Evolutionary conservation across 805 yeast genomes (phyloP), one percentile per base, ranked within the genome.

Genomic region (Cyberlindnera bimundalis): DNA sequence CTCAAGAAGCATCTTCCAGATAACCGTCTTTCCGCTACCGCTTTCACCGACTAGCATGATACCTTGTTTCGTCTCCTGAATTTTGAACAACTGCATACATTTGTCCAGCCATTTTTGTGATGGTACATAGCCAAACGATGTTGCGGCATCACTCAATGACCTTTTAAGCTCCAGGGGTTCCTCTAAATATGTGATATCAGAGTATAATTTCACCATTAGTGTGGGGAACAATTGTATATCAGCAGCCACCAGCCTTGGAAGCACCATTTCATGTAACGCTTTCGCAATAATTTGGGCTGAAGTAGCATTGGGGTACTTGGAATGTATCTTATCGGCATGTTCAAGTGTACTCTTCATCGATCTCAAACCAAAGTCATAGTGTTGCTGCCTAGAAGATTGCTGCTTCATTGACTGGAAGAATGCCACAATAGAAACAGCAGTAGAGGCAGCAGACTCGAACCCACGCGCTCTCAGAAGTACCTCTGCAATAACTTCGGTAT

Each of bases 321-420:
- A 42, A 6, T 62, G 67, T 9, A 75, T 50, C 13, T 55, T 47
- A 2, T 88, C 86, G 48, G 90, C 79, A 40, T 73, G 73, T 8
- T 67, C 61, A 14, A 91, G 59, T 1, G 81, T 76, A 28, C 79
- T 70, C 54, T 90, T 91, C 42, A 91, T 59, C 0, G 96, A 81
- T 44, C 98, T 70, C 31, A 91, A 63, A 0, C 97, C 96, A 71
- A 91, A 91, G 54, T 91, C 97, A 52, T 91, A 91, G 56, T 91
- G 97, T 5, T 60, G 55, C 54, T 87, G 96, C 0, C 45, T 17
- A 0, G 84, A 70, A 11, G 78, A 60, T 0, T 43, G 36, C 0
- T 13, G n/a, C 3, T 59, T 54, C n/a, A 91, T 57, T 1, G 55
- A 56, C 1, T 46, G 45, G 46, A 87, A 82, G 23, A 86, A 68